Evolutionary conservation across 495 filamentous ascomycete genomes (phyloP), one percentile per base, ranked within the genome.

Genomic region (Penicillium arizonense): DNA sequence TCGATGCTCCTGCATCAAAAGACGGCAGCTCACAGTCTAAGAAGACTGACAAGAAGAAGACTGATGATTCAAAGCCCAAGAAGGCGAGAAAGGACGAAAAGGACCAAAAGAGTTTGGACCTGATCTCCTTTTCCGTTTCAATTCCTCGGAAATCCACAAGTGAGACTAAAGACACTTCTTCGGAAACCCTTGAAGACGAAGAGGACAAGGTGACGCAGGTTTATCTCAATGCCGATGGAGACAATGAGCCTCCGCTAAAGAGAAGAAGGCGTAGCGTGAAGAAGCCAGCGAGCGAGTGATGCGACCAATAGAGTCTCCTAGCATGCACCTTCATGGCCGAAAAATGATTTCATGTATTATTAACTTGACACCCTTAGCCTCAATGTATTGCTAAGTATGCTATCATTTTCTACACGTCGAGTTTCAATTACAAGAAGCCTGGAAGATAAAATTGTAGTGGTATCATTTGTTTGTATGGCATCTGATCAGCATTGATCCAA

Each of bases 101-200:
- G 20, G 9, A 34, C 8, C 44, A 58, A 35, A 50, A 50, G 4
- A 44, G 62, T 18, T 40, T 54, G 32, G 64, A 69, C 21, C 24
- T 77, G 44, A 55, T 77, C 21, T 65, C 62, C 0, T 59, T 77
- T 18, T 74, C 73, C 2, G 40, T 77, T 1, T 76, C 69, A 5
- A 41, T 73, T 16, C 70, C 58, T 12, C 47, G 51, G 24, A 72
- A 69, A 37, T 20, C 50, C 14, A 59, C 59, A 26, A 42, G 33
- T n/a, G 42, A 47, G 32, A 41, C 8, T 5, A 21, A 30, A 11
- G 13, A 6, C 18, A 23, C 5, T 8, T 46, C 35, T 16, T 10
- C n/a, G 10, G 42, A 47, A 12, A 20, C 10, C 35, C 42, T 55
- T 32, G 20, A 44, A 11, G 45, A 40, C 4, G 60, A 64, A 40